phyloP scores from a whole-genome alignment of 306 rosid species.

The Canavalia ensiformis region DNA sequence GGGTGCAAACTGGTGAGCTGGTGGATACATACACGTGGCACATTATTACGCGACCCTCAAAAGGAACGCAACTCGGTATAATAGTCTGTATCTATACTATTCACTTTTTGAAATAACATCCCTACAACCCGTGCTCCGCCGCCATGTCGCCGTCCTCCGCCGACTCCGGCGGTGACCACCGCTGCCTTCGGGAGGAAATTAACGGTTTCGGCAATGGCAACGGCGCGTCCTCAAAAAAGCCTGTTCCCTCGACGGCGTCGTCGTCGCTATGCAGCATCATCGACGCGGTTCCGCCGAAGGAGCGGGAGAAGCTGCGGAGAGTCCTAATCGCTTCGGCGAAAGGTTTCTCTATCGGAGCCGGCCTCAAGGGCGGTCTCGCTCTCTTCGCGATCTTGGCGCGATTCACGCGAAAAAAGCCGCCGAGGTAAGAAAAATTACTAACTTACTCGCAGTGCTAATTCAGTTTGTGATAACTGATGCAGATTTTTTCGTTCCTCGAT shows the following conservation, averaged over 20 bases:
- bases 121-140: conserved; percentile 38
- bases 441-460: not conserved
- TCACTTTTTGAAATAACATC: conserved; percentile 41
- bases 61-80: not conserved
- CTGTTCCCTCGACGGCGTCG: conserved; percentile 46
- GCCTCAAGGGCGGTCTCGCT: conserved; percentile 94
- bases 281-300: conserved; percentile 55
- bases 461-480: conserved; percentile 3
- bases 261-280: conserved; percentile 42
- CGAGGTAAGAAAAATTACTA: conserved; percentile 46
- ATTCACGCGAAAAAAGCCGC: conserved; percentile 67
- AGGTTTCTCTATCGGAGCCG: conserved; percentile 95
- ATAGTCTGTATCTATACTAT: not conserved
- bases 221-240: conserved; percentile 36
- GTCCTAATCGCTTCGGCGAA: conserved; percentile 76
- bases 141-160: conserved; percentile 64
- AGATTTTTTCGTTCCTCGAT: not conserved
- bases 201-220: conserved; percentile 42
- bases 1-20: not conserved
- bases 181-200: conserved; percentile 17
- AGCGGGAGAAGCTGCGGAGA: conserved; percentile 70
- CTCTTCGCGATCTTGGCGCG: conserved; percentile 86
- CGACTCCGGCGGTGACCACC: conserved; percentile 36
- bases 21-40: conserved; percentile 30
- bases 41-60: not conserved